A percentile compares a stretch with the other conserved stretches of the same genome.
These are phyloP conservation scores for Penicillium steckii DNA, from an alignment of 495 filamentous ascomycete genomes.

Conservation along the genomic window DNA sequence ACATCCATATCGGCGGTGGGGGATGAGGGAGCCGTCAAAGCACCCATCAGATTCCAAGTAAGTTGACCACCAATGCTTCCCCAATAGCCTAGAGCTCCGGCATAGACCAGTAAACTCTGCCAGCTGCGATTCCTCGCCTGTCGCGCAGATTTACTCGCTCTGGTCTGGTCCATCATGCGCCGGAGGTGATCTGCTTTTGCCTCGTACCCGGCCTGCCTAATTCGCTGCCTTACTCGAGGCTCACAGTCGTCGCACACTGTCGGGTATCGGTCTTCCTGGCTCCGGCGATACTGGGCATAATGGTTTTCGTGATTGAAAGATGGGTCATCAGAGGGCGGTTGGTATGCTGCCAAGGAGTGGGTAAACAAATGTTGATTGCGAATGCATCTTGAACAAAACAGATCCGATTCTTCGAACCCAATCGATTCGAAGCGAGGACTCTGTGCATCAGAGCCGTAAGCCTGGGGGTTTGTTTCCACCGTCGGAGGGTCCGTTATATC, in stretches of 20 bases:
- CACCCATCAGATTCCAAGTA: constrained; percentile 39
- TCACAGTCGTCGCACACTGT: constrained; percentile 79
- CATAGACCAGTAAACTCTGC: constrained; percentile 48
- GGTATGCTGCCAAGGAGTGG: constrained; percentile 64
- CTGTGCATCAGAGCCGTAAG: constrained; percentile 24
- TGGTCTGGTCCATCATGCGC: constrained; percentile 67
- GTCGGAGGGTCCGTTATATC: constrained; percentile 85
- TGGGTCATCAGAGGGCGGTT: constrained; percentile 65
- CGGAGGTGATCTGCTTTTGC: constrained; percentile 77
- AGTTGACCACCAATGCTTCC: constrained; percentile 47
- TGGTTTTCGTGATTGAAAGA: constrained; percentile 51
- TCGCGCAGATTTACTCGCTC: constrained; percentile 42
- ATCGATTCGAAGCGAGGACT: constrained; percentile 32
- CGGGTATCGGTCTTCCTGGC: constrained; percentile 75
- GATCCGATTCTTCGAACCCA: constrained; percentile 37
- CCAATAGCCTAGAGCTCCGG: constrained; percentile 52
- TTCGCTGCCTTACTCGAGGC: constrained; percentile 59
- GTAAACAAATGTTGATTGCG: constrained; percentile 80
- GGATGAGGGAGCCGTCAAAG: constrained; percentile 13
- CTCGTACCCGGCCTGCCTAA: constrained; percentile 67
- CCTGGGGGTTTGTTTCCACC: constrained; percentile 38
- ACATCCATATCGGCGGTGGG: background rate
- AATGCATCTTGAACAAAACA: constrained; percentile 77
- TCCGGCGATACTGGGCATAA: constrained; percentile 58
- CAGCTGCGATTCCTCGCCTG: constrained; percentile 43